Conservation (phyloP, 192 early-diverging fungal genomes). For the Martensiomyces pterosporus region DNA sequence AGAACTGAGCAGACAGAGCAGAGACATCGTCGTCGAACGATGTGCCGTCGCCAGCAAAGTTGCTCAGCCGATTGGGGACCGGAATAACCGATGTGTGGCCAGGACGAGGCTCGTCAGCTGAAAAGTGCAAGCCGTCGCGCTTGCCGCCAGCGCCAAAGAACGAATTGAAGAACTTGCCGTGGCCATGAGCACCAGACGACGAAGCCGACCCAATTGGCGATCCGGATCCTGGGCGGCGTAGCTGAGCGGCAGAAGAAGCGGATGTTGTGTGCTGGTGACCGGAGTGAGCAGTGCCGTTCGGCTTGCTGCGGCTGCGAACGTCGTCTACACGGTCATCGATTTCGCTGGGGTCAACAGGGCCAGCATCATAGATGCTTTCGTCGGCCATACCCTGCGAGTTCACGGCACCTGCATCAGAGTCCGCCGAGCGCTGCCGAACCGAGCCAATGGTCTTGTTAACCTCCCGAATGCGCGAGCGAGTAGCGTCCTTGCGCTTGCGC, state of each 20-base stretch:
- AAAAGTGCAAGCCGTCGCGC: constrained; percentile 39
- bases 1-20: constrained; percentile 43
- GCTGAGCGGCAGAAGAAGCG: constrained; percentile 8
- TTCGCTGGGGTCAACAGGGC: constrained; percentile 30
- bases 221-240: constrained; percentile 31
- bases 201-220: constrained; percentile 22
- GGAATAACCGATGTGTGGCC: constrained; percentile 37
- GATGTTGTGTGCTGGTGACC: constrained; percentile 29
- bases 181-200: background rate
- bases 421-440: constrained; percentile 25
- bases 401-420: constrained; percentile 39
- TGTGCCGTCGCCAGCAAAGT: constrained; percentile 30
- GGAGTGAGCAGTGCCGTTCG: background rate
- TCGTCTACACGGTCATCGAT: constrained; percentile 46
- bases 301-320: constrained; percentile 13
- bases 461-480: constrained; percentile 47
- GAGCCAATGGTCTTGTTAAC: constrained; percentile 19
- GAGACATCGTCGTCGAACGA: constrained; percentile 38
- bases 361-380: constrained; percentile 15
- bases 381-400: constrained; percentile 14
- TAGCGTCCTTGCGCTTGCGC: constrained; percentile 54
- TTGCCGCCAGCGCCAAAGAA: constrained; percentile 34
- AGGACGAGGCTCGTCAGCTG: constrained; percentile 34
- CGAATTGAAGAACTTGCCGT: constrained; percentile 46
- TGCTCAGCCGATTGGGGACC: constrained; percentile 44